Conservation (phyloP, 345 rosid genomes). For the Triadica sebifera region DNA sequence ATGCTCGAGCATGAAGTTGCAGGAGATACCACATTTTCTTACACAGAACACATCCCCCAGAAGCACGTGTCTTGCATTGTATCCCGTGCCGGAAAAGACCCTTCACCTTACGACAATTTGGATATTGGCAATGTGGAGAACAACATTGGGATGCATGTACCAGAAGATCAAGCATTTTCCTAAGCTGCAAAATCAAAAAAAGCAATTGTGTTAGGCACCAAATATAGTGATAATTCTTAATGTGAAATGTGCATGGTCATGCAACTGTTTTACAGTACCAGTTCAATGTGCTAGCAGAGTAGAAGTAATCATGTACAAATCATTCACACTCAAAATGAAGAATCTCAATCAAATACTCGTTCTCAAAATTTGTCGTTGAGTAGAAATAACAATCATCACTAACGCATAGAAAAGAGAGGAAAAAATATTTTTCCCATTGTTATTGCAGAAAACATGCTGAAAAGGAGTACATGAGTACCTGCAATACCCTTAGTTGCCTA, state of each 20-base stretch:
- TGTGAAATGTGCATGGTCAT: too few relatives aligned
- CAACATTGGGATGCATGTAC: constrained; percentile 98
- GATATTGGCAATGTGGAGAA: constrained; percentile 76
- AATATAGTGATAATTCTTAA: too few relatives aligned
- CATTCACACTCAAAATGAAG: background rate
- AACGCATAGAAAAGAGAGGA: too few relatives aligned
- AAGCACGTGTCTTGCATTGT: constrained; percentile 78
- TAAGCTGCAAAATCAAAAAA: constrained; percentile 60
- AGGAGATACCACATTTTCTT: constrained; percentile 99
- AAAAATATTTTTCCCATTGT: background rate
- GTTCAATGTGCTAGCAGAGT: background rate
- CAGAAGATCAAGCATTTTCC: constrained; percentile 98
- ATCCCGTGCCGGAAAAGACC: constrained; percentile 95
- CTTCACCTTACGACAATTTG: constrained; percentile 95
- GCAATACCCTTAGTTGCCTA: constrained; percentile 77
- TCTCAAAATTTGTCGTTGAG: background rate
- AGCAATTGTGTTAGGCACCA: constrained; percentile 11
- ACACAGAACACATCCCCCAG: constrained; percentile 93
- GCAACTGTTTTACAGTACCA: too few relatives aligned
- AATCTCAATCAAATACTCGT: background rate
- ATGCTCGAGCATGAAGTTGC: constrained; percentile 97
- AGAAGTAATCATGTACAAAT: background rate
- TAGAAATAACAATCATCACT: background rate
- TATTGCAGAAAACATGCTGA: background rate
- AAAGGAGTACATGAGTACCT: constrained; percentile 40